phyloP scores from a whole-genome alignment of 2,329 filamentous ascomycete genomes.

The Talaromyces sp. region DNA sequence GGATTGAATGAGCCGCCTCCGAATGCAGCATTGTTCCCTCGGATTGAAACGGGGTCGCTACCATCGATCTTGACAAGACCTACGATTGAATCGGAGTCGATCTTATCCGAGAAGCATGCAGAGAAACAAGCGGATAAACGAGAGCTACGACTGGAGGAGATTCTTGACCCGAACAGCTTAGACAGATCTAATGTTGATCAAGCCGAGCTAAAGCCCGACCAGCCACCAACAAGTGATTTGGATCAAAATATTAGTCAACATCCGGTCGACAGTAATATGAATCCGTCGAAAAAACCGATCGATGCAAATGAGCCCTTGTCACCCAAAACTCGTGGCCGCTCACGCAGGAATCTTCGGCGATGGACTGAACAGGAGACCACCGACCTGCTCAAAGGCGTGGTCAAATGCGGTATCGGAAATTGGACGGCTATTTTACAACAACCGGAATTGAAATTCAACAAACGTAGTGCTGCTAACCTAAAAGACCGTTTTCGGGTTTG shows the following conservation, averaged over 20 bases:
- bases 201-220: not conserved
- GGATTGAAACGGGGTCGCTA: conserved; percentile 50
- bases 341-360: conserved; percentile 46
- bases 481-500: conserved; percentile 59
- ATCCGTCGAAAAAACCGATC: not conserved
- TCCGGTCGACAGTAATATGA: not conserved
- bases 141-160: conserved; percentile 33
- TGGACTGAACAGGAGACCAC: conserved; percentile 61
- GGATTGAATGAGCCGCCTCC: conserved; percentile 60
- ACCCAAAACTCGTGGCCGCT: conserved; percentile 34
- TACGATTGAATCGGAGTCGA: conserved; percentile 19
- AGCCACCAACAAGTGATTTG: not conserved
- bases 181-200: conserved; percentile 15
- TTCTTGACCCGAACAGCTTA: conserved; percentile 24
- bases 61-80: conserved; percentile 34
- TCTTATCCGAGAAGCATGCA: conserved; percentile 15
- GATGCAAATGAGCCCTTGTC: conserved; percentile 24
- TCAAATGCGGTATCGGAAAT: conserved; percentile 57
- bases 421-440: conserved; percentile 60
- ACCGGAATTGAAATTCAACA: conserved; percentile 53
- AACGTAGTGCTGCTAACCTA: conserved; percentile 56
- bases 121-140: conserved; percentile 26
- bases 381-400: conserved; percentile 54
- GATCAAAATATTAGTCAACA: not conserved
- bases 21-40: conserved; percentile 56